Evolutionary conservation across 202 grass and related monocot genomes (phyloP).

Genomic region (Hordeum pubiflorum): DNA sequence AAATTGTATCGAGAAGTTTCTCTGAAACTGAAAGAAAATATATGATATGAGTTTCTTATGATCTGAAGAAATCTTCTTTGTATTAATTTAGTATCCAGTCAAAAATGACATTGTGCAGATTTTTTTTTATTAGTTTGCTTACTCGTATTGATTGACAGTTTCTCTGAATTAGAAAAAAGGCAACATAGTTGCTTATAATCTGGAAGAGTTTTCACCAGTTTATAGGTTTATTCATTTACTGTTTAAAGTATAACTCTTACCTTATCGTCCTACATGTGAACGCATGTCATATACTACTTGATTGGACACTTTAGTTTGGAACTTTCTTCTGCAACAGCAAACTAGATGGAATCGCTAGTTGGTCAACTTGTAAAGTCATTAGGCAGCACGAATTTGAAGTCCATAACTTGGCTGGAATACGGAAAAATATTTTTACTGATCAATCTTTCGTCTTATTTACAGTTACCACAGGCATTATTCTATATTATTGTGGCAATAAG

Average conservation of each 20-base stretch:
- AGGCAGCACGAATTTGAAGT: not conserved
- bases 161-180: not conserved
- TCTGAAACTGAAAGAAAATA: not conserved
- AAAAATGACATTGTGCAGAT: not conserved
- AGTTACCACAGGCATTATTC: not conserved
- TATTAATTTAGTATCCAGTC: not conserved
- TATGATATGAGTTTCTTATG: not conserved
- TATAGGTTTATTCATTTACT: not conserved
- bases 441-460: not conserved
- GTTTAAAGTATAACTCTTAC: not conserved
- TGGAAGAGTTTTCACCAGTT: not conserved
- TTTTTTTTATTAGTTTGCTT: not conserved
- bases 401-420: not conserved
- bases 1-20: not conserved
- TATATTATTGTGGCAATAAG: too few relatives aligned
- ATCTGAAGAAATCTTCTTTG: not conserved
- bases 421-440: not conserved
- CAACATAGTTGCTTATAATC: not conserved
- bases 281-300: not conserved
- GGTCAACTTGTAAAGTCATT: not conserved
- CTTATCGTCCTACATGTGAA: not conserved
- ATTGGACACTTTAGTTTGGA: not conserved
- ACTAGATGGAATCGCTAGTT: not conserved
- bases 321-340: not conserved
- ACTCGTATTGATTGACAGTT: not conserved